Conservation (phyloP, 495 filamentous ascomycete species). For the Lasiosphaeris hirsuta region DNA sequence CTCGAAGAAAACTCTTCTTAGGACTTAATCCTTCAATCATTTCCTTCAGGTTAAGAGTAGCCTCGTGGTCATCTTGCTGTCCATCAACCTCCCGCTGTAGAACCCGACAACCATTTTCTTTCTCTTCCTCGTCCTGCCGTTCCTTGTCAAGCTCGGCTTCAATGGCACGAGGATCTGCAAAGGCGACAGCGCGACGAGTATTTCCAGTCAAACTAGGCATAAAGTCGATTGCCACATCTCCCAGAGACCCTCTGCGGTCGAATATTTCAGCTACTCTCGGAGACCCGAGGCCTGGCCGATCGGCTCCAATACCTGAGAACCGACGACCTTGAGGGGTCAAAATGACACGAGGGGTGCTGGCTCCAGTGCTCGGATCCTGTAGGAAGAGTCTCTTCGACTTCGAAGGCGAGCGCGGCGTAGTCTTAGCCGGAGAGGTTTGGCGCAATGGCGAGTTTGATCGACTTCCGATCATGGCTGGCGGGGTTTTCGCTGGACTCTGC, state of each 20-base stretch:
- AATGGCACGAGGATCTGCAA: constrained; percentile 63
- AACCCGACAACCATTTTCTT: constrained; percentile 56
- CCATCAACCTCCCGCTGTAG: constrained; percentile 48
- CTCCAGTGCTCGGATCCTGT: constrained; percentile 53
- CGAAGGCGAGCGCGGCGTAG: constrained; percentile 21
- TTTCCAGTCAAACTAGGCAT: constrained; percentile 39
- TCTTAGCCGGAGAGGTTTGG: constrained; percentile 18
- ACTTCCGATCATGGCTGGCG: constrained; percentile 29
- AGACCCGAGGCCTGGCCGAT: constrained; percentile 73
- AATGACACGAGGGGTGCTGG: constrained; percentile 60
- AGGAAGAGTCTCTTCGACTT: constrained; percentile 52
- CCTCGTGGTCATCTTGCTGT: constrained; percentile 52
- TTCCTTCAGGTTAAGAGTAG: constrained; percentile 63
- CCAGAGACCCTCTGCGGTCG: constrained; percentile 68
- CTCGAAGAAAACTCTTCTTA: constrained; percentile 64
- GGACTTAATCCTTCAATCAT: constrained; percentile 76
- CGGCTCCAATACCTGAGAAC: constrained; percentile 71
- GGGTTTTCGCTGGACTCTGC: constrained; percentile 14
- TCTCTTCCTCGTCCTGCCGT: constrained; percentile 58
- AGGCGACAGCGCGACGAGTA: constrained; percentile 50
- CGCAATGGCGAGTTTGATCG: constrained; percentile 36
- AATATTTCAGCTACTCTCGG: constrained; percentile 71
- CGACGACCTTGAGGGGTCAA: constrained; percentile 60
- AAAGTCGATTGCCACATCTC: constrained; percentile 62
- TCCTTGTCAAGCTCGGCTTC: constrained; percentile 68